Base-by-base conservation (phyloP, 176 grass and related monocot genomes). In the Triticum turgidum region DNA sequence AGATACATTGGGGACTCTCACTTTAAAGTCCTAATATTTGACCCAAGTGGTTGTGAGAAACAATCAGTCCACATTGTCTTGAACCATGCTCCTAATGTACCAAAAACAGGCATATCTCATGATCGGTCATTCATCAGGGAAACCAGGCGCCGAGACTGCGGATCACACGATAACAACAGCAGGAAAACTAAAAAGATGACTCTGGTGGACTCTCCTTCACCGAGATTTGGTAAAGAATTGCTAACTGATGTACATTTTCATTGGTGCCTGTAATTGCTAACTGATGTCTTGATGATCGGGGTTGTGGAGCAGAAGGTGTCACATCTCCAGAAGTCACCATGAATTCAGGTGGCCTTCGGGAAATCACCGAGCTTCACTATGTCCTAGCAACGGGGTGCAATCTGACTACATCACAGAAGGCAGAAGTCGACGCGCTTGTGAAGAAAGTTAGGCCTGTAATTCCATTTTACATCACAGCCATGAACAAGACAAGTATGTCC, bases 11-110 rank as follows among this genome's bases (percentile, higher is more conserved):
- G 69, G 58, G n/a, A 83, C 15, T 93, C 84, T 9, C 67, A 80
- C 79, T 96, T 89, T 63, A 86, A 89, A 72, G 82, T 86, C 14
- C 47, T 71, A 41, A 91, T 93, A 13, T 93, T 93, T 7, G 82
- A 88, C 18, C 5, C 5, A 10, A 84, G 30, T 59, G 74, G 89
- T 20, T 81, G 77, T 11, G 87, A 91, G 89, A 89, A 91, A 88
- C 32, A 39, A 18, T 22, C 64, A 5, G 73, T 84, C 10, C 72
- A 65, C 56, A 65, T 91, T 41, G 27, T 62, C 51, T 52, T 87
- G 15, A 79, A 69, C 9, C 24, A 7, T 3, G 11, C 1, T 56
- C 54, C 65, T 61, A 29, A 17, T 69, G 22, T 65, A 27, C 81
- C 85, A 80, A 29, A 78, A 79, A 88, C 5, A 1, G 38, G 4